Evolutionary conservation across 1,284 basidiomycete species (phyloP).

Genomic region (Amylostereum chailletii): DNA sequence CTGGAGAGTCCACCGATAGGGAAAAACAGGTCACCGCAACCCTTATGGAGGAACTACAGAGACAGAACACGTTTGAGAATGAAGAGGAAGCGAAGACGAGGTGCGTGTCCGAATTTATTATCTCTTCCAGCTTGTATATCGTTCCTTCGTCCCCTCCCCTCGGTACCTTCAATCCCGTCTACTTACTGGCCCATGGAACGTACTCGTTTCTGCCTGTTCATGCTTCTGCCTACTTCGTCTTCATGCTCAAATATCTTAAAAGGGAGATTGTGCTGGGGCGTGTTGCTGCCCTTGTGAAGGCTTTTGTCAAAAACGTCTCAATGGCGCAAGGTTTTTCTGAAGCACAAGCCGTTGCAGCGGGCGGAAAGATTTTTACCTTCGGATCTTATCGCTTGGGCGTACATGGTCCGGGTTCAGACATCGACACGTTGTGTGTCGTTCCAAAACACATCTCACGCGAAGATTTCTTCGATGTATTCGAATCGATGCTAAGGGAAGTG

Average conservation of each 20-base stretch:
- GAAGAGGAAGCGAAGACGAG: conserved; percentile 85
- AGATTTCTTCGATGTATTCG: conserved; percentile 93
- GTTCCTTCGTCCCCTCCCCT: background rate
- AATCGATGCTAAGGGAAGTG: conserved; percentile 79
- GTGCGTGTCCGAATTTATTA: conserved; percentile 39
- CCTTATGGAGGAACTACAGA: conserved; percentile 83
- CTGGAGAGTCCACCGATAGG: conserved; percentile 61
- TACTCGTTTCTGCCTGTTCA: background rate
- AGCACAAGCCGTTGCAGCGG: conserved; percentile 76
- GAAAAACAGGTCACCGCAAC: conserved; percentile 80
- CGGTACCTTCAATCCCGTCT: background rate
- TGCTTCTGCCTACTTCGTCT: background rate
- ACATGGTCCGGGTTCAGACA: conserved; percentile 94
- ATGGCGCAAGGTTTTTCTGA: conserved; percentile 80
- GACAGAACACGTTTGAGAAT: conserved; percentile 85
- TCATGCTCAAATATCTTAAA: conserved; percentile 2
- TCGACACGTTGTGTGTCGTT: conserved; percentile 98
- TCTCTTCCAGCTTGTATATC: background rate
- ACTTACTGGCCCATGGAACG: background rate
- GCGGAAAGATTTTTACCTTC: conserved; percentile 98
- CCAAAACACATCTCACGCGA: conserved; percentile 93
- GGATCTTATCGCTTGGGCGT: conserved; percentile 95
- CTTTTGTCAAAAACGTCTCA: conserved; percentile 86
- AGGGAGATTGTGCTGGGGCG: conserved; percentile 93
- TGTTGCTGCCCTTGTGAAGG: conserved; percentile 84